Conservation (phyloP, 129 eudicot species). For the Mikania micrantha region DNA sequence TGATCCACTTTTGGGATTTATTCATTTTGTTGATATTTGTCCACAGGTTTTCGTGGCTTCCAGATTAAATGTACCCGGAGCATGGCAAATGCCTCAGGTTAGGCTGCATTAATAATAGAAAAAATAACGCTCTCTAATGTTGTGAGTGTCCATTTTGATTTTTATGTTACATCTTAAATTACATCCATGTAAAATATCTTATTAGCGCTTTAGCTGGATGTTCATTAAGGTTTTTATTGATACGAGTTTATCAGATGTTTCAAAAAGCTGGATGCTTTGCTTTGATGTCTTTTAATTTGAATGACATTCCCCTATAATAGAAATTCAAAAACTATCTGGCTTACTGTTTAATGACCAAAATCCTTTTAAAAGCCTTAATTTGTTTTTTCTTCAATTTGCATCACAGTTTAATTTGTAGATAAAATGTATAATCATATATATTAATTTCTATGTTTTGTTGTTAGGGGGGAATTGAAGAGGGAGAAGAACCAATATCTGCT, state of each 20-base stretch:
- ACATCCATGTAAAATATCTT: background rate
- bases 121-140: background rate
- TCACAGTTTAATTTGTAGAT: background rate
- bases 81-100: slow-evolving; percentile 99
- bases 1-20: background rate
- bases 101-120: background rate
- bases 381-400: background rate
- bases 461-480: slow-evolving; percentile 98
- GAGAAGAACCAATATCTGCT: slow-evolving; percentile 82
- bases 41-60: slow-evolving; percentile 97
- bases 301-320: background rate
- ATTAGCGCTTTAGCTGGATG: background rate
- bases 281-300: slow-evolving; percentile 1
- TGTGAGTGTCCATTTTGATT: background rate
- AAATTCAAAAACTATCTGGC: background rate
- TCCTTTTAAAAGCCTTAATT: background rate
- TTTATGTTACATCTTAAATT: background rate
- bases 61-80: slow-evolving; percentile 96
- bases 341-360: slow-evolving; percentile 1
- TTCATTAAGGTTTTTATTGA: background rate
- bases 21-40: slow-evolving; percentile 1
- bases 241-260: background rate
- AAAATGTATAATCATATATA: no score
- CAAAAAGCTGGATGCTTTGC: background rate
- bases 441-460: background rate